These are phyloP conservation scores for Colletotrichum trifolii DNA, from an alignment of 2,329 filamentous ascomycete species.

Conservation along the genomic window DNA sequence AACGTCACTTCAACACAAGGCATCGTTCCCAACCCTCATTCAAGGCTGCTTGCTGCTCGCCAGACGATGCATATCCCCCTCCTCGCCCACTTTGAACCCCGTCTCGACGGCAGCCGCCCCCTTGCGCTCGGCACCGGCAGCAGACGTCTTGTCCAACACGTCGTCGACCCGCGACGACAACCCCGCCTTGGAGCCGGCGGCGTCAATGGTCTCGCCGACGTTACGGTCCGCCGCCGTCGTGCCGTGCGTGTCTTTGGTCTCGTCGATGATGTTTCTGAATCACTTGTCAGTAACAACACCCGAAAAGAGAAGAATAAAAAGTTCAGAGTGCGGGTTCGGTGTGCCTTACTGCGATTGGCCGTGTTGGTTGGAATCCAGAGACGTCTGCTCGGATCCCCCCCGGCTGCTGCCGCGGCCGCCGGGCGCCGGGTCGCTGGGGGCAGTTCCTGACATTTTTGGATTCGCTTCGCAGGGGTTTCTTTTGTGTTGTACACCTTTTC, in stretches of 20 bases:
- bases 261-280: conserved; percentile 34
- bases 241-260: conserved; percentile 30
- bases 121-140: conserved; percentile 12
- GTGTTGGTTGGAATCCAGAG: conserved; percentile 23
- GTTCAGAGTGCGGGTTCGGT: not conserved
- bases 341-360: conserved; percentile 27
- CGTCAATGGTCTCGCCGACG: conserved; percentile 27
- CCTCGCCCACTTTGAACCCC: conserved; percentile 25
- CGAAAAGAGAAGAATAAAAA: too few species aligned
- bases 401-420: conserved; percentile 24
- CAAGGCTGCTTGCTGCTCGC: conserved; percentile 34
- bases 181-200: conserved; percentile 9
- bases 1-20: not conserved
- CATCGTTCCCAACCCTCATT: not conserved
- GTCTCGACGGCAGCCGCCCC: not conserved
- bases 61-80: conserved; percentile 21
- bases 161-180: conserved; percentile 26
- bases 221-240: conserved; percentile 13
- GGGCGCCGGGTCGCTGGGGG: conserved; percentile 22
- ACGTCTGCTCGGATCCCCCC: conserved; percentile 23
- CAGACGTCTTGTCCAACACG: conserved; percentile 16
- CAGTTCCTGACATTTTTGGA: conserved; percentile 26
- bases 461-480: too few species aligned
- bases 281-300: not conserved
- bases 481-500: too few species aligned